Evolutionary conservation across 1,139 yeast genomes (phyloP), one percentile per base, ranked within the genome.

Genomic region (Lodderomyces margitis): DNA sequence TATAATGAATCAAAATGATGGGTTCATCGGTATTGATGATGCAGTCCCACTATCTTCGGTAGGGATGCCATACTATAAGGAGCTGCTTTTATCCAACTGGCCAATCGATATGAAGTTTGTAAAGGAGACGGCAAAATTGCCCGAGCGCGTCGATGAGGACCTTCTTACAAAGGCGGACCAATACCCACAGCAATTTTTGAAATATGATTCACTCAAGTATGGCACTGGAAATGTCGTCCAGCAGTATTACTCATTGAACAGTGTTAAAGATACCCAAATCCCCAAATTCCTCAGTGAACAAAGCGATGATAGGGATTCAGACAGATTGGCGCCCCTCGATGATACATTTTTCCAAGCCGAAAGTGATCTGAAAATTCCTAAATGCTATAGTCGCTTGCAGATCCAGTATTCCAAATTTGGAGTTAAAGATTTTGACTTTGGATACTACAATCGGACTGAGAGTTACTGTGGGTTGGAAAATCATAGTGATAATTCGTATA

Each of bases 361-460:
- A 37, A 39, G 40, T 12, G 43, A 42, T 60, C 35, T 62, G 75
- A 37, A 53, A 40, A 56, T 64, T 2, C 96, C 97, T 0, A 83
- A 83, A 43, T 85, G 91, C 28, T 92, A 85, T 61, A 70, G 81
- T 31, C 80, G 81, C 53, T 68, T 88, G 42, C 87, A 85, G 46
- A 87, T 92, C 46, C 78, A 85, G 37, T 91, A 91, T 59, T 86
- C 95, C 44, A 84, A 80, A 54, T 92, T 89, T 62, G 98, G 98
- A 15, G 91, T 94, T 21, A 89, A 85, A 52, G 97, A 89, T 61
- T 92, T 92, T 64, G 97, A 94, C 64, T 92, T 92, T 57, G 82
- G 78, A 42, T 84, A 81, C 53, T 92, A 86, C 66, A 89, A 91
- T 57, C 70, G 73, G 38, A 87, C 98, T 0, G 55, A 60, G 2